Evolutionary conservation across 176 grass and related monocot species (phyloP), one percentile per base, ranked within the genome.

Genomic region (Oryza longistaminata): DNA sequence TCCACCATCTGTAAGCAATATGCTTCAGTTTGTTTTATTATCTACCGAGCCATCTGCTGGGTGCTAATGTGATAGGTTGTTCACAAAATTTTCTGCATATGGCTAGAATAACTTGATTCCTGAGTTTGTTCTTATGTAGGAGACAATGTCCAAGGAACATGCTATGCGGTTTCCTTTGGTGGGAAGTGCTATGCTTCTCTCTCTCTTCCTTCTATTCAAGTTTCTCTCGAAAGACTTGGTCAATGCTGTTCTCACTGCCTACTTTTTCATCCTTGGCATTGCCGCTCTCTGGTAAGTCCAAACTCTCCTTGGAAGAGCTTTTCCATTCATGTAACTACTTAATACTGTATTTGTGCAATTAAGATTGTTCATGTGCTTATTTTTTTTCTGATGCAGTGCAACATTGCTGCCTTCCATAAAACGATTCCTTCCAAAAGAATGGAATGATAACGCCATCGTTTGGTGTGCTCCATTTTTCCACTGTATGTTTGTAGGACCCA

Each of bases 111-210:
- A 67, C 25, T 64, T 70, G 40, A 17, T 70, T 33, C 76, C 50
- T 85, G 31, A 25, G 12, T 55, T 74, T 82, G 14, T 66, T 68
- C 16, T 71, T 85, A 64, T 81, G 70, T 50, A 98, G 96, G 96
- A 98, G 88, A 98, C 91, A 2, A 95, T 98, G 93, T 98, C 96
- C 44, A 94, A 91, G 42, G 96, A 95, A 75, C 96, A 95, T 90
- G 96, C 96, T 60, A 98, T 98, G 96, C 79, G 91, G 3, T 98
- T 95, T 79, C 96, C 96, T 49, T 71, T 98, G 71, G 96, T 98
- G 40, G 96, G 96, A 78, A 98, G 96, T 83, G 96, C 93, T 19
- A 92, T 98, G 93, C 93, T 98, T 27, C 73, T 98, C 31, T 95
- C 96, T 17, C 74, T 98, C 43, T 98, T 98, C 88, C 89, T 98